phyloP scores from a whole-genome alignment of 2,329 filamentous ascomycete species.

The Fusarium tanahbumbuense region DNA sequence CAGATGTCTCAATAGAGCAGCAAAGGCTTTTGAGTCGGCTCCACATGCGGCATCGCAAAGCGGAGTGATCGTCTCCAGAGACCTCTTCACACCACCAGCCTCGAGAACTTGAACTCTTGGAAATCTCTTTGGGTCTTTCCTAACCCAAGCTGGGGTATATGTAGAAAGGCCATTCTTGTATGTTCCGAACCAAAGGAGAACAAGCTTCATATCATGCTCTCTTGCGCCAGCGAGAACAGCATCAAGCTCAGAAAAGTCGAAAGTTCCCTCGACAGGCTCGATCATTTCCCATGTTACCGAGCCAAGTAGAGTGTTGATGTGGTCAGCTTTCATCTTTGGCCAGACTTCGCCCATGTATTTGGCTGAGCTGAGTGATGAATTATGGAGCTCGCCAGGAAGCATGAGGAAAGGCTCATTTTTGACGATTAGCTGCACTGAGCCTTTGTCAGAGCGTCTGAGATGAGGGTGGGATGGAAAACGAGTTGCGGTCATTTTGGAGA shows the following conservation, averaged over 20 bases:
- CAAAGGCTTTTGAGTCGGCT: slow-evolving; percentile 51
- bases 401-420: slow-evolving; percentile 54
- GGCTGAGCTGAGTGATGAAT: slow-evolving; percentile 51
- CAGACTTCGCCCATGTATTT: slow-evolving; percentile 50
- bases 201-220: slow-evolving; percentile 50
- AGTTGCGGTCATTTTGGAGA: slow-evolving; percentile 25
- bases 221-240: slow-evolving; percentile 49
- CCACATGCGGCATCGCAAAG: slow-evolving; percentile 45
- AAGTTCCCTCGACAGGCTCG: slow-evolving; percentile 53
- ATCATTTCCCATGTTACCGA: slow-evolving; percentile 54
- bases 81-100: slow-evolving; percentile 48
- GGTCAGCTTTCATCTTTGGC: slow-evolving; percentile 49
- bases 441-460: slow-evolving; percentile 39
- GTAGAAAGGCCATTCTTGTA: slow-evolving; percentile 56
- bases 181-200: slow-evolving; percentile 55
- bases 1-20: slow-evolving; percentile 49
- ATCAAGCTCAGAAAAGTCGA: slow-evolving; percentile 52
- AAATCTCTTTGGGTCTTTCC: slow-evolving; percentile 51
- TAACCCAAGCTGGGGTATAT: slow-evolving; percentile 52
- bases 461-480: slow-evolving; percentile 22
- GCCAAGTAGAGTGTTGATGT: slow-evolving; percentile 54
- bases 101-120: slow-evolving; percentile 50
- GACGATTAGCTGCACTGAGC: slow-evolving; percentile 52
- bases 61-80: slow-evolving; percentile 51
- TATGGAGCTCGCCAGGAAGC: slow-evolving; percentile 52